Conservation (phyloP, 768 basidiomycete species). For the Rhodosporidiobolus odoratus region DNA sequence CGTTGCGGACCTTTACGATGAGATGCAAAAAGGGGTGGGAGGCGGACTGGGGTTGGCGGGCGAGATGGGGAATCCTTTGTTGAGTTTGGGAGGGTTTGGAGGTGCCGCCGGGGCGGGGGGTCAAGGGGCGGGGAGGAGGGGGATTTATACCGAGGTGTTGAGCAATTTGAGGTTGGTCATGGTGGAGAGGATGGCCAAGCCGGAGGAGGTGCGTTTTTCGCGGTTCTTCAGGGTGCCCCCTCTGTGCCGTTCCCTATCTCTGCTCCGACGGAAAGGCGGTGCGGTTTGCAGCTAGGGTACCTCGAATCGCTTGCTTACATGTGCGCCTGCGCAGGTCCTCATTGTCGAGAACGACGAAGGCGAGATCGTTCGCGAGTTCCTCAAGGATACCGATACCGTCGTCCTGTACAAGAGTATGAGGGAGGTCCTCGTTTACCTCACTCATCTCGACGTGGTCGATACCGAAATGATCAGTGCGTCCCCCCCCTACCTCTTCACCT, state of each 20-base stretch:
- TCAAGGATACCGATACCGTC: constrained; percentile 89
- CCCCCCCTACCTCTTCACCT: not conserved
- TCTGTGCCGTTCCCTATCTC: not conserved
- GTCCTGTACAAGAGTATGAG: constrained; percentile 99
- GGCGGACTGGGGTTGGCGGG: constrained; percentile 48
- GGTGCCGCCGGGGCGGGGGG: constrained; percentile 44
- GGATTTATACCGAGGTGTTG: constrained; percentile 89
- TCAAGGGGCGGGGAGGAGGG: constrained; percentile 61
- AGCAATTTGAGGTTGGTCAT: constrained; percentile 91
- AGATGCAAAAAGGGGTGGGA: constrained; percentile 69
- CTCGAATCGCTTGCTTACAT: not conserved
- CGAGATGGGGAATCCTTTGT: constrained; percentile 73
- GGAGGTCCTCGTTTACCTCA: constrained; percentile 92
- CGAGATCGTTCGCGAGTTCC: constrained; percentile 94
- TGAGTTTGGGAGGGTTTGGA: constrained; percentile 58
- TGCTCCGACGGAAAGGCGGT: too few relatives aligned
- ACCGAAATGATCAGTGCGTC: constrained; percentile 72
- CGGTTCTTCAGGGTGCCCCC: too few relatives aligned
- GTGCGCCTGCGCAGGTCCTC: constrained; percentile 60
- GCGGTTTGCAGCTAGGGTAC: too few relatives aligned
- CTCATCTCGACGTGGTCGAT: constrained; percentile 90
- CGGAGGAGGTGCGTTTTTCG: constrained; percentile 72
- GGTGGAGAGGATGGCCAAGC: constrained; percentile 98
- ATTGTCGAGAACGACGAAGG: constrained; percentile 99
- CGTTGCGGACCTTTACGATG: constrained; percentile 92